A percentile compares a stretch with the other conserved stretches of the same genome.
Evolutionary conservation across 768 basidiomycete genomes (phyloP).

Genomic region (Amanita jacksonii): DNA sequence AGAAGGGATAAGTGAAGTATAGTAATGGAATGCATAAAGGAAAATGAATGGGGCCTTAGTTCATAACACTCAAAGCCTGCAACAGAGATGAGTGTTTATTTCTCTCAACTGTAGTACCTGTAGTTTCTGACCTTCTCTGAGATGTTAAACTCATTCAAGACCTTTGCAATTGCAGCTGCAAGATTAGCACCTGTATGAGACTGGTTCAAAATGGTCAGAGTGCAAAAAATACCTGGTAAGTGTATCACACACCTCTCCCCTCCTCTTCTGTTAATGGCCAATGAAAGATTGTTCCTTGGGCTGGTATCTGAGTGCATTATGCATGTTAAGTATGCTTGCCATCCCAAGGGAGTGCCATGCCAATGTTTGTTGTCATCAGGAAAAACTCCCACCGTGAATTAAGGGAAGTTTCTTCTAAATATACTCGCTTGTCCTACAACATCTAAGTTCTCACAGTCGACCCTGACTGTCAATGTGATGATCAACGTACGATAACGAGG

Average conservation of each 20-base stretch:
- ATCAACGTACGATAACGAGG: too few relatives aligned
- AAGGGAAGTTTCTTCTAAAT: too few relatives aligned
- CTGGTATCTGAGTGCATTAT: not conserved
- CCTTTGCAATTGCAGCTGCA: not conserved
- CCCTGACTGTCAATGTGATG: too few relatives aligned
- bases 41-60: too few relatives aligned
- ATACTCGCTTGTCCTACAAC: too few relatives aligned
- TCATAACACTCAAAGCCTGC: too few relatives aligned
- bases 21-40: too few relatives aligned
- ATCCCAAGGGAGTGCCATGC: conserved; percentile 3
- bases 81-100: not conserved
- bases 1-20: too few relatives aligned
- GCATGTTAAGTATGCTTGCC: not conserved
- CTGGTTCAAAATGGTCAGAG: not conserved
- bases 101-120: not conserved
- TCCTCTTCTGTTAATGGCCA: too few relatives aligned
- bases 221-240: not conserved
- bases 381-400: too few relatives aligned
- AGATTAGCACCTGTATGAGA: conserved; percentile 7
- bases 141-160: not conserved
- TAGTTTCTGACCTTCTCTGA: not conserved
- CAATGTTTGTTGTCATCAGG: too few relatives aligned
- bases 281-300: conserved; percentile 1
- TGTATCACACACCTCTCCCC: conserved; percentile 3
- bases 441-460: too few relatives aligned